These are phyloP conservation scores for Quambalaria eucalypti DNA, from an alignment of 1,284 basidiomycete species.

Conservation along the genomic window DNA sequence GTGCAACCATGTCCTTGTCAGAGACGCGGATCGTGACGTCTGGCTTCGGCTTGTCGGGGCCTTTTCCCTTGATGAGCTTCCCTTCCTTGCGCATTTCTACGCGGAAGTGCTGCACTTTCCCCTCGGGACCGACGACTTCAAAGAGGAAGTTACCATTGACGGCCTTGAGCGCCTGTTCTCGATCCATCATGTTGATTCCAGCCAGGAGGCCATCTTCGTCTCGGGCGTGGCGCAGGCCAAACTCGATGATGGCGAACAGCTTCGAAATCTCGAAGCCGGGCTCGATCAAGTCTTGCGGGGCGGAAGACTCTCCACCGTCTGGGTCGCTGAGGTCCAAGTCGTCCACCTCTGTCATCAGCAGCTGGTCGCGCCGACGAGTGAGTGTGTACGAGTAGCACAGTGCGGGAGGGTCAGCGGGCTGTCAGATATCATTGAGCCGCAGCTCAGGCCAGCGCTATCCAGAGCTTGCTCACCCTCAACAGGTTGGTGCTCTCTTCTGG, in stretches of 20 bases:
- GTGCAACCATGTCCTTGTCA: slow-evolving; percentile 33
- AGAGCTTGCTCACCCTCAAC: no score
- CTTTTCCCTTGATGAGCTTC: slow-evolving; percentile 16
- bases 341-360: neutral
- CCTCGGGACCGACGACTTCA: slow-evolving; percentile 17
- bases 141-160: slow-evolving; percentile 33
- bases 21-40: slow-evolving; percentile 25
- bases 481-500: no score
- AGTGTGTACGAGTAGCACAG: no score
- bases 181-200: slow-evolving; percentile 28
- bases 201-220: slow-evolving; percentile 20
- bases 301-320: neutral
- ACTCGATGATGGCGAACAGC: slow-evolving; percentile 22
- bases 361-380: no score
- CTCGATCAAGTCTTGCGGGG: neutral
- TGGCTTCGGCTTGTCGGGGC: slow-evolving; percentile 25
- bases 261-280: slow-evolving; percentile 17
- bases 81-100: slow-evolving; percentile 32
- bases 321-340: neutral
- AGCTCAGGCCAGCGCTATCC: no score
- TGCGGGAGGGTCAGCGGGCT: no score
- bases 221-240: slow-evolving; percentile 19
- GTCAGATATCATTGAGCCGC: no score
- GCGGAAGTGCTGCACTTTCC: slow-evolving; percentile 19
- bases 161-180: slow-evolving; percentile 24